Evolutionary conservation across 345 rosid genomes (phyloP).

Genomic region (Salix dunnii): DNA sequence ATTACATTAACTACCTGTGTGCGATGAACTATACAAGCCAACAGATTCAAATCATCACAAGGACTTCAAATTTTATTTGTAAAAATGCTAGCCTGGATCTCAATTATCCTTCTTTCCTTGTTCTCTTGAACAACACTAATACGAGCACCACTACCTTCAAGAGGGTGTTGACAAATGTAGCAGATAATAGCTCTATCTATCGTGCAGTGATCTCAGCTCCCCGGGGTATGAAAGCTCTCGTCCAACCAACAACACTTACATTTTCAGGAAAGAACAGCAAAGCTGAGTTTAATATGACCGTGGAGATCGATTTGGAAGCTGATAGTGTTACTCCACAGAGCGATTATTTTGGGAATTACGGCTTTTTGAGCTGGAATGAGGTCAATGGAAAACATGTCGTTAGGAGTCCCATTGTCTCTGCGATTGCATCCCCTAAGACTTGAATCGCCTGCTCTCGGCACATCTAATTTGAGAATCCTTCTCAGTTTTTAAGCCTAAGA

Average conservation of each 20-base stretch:
- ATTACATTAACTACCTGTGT: slow-evolving; percentile 35
- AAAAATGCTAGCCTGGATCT: slow-evolving; percentile 31
- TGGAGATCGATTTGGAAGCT: slow-evolving; percentile 27
- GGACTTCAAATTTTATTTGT: slow-evolving; percentile 29
- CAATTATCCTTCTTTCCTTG: slow-evolving; percentile 51
- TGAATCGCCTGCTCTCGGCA: not conserved
- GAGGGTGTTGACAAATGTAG: slow-evolving; percentile 41
- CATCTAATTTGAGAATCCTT: not conserved
- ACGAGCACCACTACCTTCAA: slow-evolving; percentile 35
- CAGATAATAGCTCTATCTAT: slow-evolving; percentile 22
- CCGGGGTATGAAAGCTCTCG: slow-evolving; percentile 29
- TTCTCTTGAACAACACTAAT: slow-evolving; percentile 45
- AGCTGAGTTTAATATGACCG: slow-evolving; percentile 36
- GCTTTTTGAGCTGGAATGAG: slow-evolving; percentile 45
- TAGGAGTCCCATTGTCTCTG: slow-evolving; percentile 48
- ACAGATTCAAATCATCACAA: slow-evolving; percentile 31
- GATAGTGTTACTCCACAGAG: slow-evolving; percentile 18
- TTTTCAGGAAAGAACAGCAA: slow-evolving; percentile 30
- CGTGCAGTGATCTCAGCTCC: slow-evolving; percentile 26
- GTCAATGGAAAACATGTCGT: slow-evolving; percentile 35
- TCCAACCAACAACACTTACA: slow-evolving; percentile 25
- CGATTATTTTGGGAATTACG: slow-evolving; percentile 43
- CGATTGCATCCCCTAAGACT: slow-evolving; percentile 24
- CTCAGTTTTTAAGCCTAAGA: not conserved
- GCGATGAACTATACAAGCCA: slow-evolving; percentile 34